Base-by-base conservation (phyloP, 495 filamentous ascomycete species). In the Jackrogersella multiformis region DNA sequence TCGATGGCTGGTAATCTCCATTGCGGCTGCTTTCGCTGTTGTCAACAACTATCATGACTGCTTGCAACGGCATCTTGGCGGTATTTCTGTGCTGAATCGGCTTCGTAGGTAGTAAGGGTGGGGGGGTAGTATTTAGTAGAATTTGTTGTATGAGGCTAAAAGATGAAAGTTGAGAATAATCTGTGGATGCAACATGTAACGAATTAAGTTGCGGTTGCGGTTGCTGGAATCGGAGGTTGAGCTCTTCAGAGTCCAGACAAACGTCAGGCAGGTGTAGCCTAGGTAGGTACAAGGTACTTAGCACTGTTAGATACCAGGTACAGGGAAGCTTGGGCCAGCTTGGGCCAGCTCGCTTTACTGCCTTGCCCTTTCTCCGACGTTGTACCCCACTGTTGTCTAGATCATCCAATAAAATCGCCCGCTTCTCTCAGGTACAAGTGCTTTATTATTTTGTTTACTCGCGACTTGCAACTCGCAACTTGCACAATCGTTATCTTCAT, bases 1-100 rank as follows among this genome's bases (percentile, higher is more conserved):
- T 86, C 57, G 95, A 94, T 45, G 95, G 93, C 74, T 89, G 80
- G 77, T 99, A 99, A 73, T 99, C 95, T 70, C 95, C 95, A 78
- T 99, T 98, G 72, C 95, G 87, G 82, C 92, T 96, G 80, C 89
- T 93, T 83, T 99, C 95, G 83, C 92, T 96, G 81, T 98, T 99
- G 84, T 99, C 95, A 71, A 98, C 92, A 68, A 88, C 79, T 53
- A 88, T 78, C 85, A 88, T 87, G n/a, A 86, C 86, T 75, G 86
- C 86, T 78, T 87, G 86, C 74, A 87, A 81, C 73, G 74, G 79
- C 86, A 88, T 88, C 73, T 81, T 81, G 80, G 60, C 61, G 44
- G 54, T 38, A 20, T 41, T 68, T 46, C 16, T 10, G 39, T 23
- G 23, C 42, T 52, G 32, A 23, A 18, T 12, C 21, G 38, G 7